Evolutionary conservation across 345 rosid species (phyloP).

Genomic region (Noccaea caerulescens): DNA sequence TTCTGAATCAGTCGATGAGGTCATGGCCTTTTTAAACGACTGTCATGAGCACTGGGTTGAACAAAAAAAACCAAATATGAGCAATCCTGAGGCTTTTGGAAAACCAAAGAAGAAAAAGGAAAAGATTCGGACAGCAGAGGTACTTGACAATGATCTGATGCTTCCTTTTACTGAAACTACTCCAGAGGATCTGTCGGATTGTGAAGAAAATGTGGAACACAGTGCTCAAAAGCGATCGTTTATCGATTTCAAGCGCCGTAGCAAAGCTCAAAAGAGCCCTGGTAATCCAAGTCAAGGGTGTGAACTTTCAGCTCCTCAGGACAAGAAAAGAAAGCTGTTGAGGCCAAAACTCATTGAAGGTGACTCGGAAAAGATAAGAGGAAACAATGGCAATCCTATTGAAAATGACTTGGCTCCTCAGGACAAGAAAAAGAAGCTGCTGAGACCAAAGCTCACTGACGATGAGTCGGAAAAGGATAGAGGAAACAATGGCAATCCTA

Average conservation of each 20-base stretch:
- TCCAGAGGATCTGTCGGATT: constrained; percentile 23
- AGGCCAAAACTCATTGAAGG: constrained; percentile 54
- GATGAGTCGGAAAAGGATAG: constrained; percentile 29
- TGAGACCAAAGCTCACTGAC: constrained; percentile 54
- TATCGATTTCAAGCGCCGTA: constrained; percentile 61
- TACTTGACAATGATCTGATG: constrained; percentile 35
- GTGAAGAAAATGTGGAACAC: constrained; percentile 37
- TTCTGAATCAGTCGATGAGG: constrained; percentile 52
- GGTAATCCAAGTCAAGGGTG: constrained; percentile 33
- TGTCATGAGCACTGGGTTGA: constrained; percentile 45
- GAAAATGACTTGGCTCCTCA: constrained; percentile 17
- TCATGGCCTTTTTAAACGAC: constrained; percentile 50
- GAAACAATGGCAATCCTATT: not conserved
- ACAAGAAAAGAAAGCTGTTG: constrained; percentile 57
- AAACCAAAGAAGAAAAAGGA: constrained; percentile 36
- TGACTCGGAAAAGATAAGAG: constrained; percentile 26
- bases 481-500: not conserved
- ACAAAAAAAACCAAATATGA: constrained; percentile 20
- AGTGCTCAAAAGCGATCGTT: constrained; percentile 42
- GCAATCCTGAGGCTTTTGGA: constrained; percentile 10
- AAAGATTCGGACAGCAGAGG: constrained; percentile 23
- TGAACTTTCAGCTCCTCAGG: constrained; percentile 28
- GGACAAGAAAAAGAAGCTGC: constrained; percentile 55
- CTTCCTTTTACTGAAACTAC: constrained; percentile 31
- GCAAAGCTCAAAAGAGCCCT: constrained; percentile 38